Base-by-base conservation (phyloP, 192 early-diverging fungal genomes). In the Coemansia sp. region DNA sequence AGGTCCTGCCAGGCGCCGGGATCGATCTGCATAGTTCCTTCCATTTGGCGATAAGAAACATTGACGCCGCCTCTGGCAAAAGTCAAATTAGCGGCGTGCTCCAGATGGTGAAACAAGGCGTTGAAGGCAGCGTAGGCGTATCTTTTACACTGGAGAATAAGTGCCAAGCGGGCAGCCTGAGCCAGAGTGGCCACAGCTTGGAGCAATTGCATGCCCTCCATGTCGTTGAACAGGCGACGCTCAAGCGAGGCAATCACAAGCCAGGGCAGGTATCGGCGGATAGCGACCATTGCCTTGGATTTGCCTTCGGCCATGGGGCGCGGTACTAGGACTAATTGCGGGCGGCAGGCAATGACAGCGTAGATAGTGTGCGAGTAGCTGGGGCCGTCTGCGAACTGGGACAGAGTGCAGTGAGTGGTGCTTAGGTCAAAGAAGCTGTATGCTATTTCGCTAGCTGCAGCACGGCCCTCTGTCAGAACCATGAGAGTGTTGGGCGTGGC, bases 321-420 rank as follows among this genome's bases (percentile, higher is more conserved):
- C 0, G 81, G 81, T 29, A 76, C 77, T 22, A 84, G 65, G 16
- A 84, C 53, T 20, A 73, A 36, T 41, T 84, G 76, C 2, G 81
- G 81, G 10, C 77, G 66, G 1, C 64, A 16, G 27, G 75, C 74
- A 3, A 75, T 44, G 22, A 85, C 66, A 1, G 74, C 68, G 53
- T 85, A 85, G 9, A 85, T 77, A 18, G 74, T 77, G 60, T 73
- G 83, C 20, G 78, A 76, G 71, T 80, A 85, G 58, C 74, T 80
- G 43, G 83, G 61, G 9, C 74, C 68, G 46, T 85, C 83, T 3
- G 83, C 68, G 34, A 77, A 80, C 64, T 85, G 83, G 4, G 75
- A 72, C 15, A 85, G 24, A 5, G 47, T 75, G 67, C 83, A 85
- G 27, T 80, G 71, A 6, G 33, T 67, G 20, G 71, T 72, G 12